phyloP scores from a whole-genome alignment of 257 asterid species.

The Verbena officinalis region DNA sequence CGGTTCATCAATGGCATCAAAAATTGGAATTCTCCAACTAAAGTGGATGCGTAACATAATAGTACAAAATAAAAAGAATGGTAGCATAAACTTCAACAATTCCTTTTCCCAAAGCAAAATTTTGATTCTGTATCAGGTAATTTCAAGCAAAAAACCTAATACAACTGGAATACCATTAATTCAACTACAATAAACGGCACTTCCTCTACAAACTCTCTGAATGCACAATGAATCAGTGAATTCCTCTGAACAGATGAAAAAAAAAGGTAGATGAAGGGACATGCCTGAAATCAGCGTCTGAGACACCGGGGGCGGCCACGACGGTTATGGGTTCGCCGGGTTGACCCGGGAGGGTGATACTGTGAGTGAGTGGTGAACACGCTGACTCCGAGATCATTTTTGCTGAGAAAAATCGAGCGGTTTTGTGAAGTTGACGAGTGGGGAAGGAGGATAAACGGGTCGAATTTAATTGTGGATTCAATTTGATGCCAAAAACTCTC shows the following conservation, averaged over 20 bases:
- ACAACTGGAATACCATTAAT: not conserved
- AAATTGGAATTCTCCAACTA: not conserved
- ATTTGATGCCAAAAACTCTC: constrained; percentile 17
- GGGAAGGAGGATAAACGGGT: constrained; percentile 24
- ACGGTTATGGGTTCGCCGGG: constrained; percentile 57
- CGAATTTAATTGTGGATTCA: constrained; percentile 33
- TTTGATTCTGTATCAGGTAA: not conserved
- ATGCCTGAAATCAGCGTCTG: constrained; percentile 72
- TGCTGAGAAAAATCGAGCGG: constrained; percentile 24
- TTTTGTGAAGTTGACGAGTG: constrained; percentile 26
- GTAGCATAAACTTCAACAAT: not conserved
- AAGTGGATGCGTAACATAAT: constrained; percentile 1
- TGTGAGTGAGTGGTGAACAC: constrained; percentile 43
- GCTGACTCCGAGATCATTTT: constrained; percentile 63
- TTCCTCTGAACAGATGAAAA: not conserved
- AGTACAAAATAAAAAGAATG: not conserved
- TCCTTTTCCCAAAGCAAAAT: constrained; percentile 6
- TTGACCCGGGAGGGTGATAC: constrained; percentile 64
- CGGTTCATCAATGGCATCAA: not conserved
- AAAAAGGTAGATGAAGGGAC: constrained; percentile 15
- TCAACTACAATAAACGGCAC: constrained; percentile 10
- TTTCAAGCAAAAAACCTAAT: not conserved
- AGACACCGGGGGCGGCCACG: constrained; percentile 72
- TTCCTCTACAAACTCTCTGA: not conserved
- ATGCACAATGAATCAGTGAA: not conserved